Evolutionary conservation across 768 basidiomycete genomes (phyloP).

Genomic region (Boletus sensibilis): DNA sequence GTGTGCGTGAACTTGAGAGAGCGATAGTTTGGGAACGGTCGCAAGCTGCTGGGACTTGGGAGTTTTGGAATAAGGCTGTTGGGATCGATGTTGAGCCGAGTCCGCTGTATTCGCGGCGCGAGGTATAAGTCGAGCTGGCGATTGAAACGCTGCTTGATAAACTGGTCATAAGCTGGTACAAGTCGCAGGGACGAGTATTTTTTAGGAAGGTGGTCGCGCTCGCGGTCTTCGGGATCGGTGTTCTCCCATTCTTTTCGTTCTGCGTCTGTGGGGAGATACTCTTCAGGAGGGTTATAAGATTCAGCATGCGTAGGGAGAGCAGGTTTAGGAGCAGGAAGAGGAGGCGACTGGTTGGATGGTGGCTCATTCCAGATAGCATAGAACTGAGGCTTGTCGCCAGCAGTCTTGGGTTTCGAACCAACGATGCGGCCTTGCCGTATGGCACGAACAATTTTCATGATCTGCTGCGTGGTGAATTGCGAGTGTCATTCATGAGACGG

Average conservation of each 20-base stretch:
- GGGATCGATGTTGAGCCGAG: slow-evolving; percentile 89
- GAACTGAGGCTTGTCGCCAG: slow-evolving; percentile 61
- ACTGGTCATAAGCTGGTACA: slow-evolving; percentile 87
- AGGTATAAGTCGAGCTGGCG: slow-evolving; percentile 96
- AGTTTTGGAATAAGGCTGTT: slow-evolving; percentile 90
- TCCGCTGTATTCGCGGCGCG: slow-evolving; percentile 86
- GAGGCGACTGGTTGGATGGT: slow-evolving; percentile 74
- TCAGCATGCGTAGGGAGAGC: slow-evolving; percentile 90
- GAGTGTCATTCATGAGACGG: background rate
- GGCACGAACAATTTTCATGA: slow-evolving; percentile 99
- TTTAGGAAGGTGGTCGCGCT: slow-evolving; percentile 83
- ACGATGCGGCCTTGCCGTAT: slow-evolving; percentile 94
- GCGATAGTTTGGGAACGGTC: slow-evolving; percentile 90
- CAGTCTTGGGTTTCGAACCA: slow-evolving; percentile 82
- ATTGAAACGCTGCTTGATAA: slow-evolving; percentile 91
- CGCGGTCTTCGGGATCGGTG: slow-evolving; percentile 84
- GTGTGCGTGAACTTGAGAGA: slow-evolving; percentile 71
- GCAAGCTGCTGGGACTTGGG: slow-evolving; percentile 85
- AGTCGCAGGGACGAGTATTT: slow-evolving; percentile 83
- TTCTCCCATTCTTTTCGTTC: slow-evolving; percentile 84
- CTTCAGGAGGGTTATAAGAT: slow-evolving; percentile 97
- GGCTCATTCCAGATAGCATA: slow-evolving; percentile 89
- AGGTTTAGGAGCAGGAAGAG: slow-evolving; percentile 90
- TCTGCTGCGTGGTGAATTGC: slow-evolving; percentile 44
- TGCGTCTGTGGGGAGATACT: slow-evolving; percentile 84